phyloP scores from a whole-genome alignment of 805 yeast genomes.

The Barnettozyma pratensis region DNA sequence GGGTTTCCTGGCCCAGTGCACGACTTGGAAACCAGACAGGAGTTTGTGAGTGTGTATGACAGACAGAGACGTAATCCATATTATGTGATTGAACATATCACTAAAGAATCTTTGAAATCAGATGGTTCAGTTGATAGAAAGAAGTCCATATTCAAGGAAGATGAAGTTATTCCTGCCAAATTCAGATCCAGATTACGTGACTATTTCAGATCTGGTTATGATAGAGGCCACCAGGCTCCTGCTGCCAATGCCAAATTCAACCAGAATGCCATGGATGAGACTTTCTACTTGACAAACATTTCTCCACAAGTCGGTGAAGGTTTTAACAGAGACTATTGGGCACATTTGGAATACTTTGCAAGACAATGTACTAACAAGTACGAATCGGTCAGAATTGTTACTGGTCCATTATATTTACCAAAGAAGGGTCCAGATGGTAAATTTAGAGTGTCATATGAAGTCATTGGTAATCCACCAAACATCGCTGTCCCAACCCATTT shows the following conservation, averaged over 20 bases:
- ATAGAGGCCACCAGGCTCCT: conserved; percentile 96
- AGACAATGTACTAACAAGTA: conserved; percentile 71
- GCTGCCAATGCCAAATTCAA: conserved; percentile 94
- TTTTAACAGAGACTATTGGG: conserved; percentile 97
- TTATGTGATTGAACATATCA: conserved; percentile 83
- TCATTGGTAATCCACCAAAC: conserved; percentile 94
- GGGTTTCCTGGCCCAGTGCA: conserved; percentile 96
- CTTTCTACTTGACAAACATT: conserved; percentile 85
- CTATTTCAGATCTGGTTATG: conserved; percentile 93
- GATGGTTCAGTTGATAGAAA: conserved; percentile 63
- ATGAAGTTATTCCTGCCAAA: conserved; percentile 67
- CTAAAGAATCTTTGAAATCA: conserved; percentile 57
- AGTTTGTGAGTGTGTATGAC: conserved; percentile 83
- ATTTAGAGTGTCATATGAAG: conserved; percentile 79
- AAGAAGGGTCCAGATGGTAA: conserved; percentile 73
- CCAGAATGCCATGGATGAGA: conserved; percentile 92
- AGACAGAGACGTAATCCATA: conserved; percentile 81
- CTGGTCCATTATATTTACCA: conserved; percentile 92
- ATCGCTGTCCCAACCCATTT: conserved; percentile 98
- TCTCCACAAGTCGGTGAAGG: conserved; percentile 98
- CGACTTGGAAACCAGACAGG: conserved; percentile 68
- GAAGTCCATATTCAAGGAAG: conserved; percentile 81
- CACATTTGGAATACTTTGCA: conserved; percentile 87
- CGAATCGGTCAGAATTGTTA: conserved; percentile 74
- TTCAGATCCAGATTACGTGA: conserved; percentile 78